Evolutionary conservation across 352 stramenopile species (phyloP).

Genomic region (Phytophthora citrophthora): DNA sequence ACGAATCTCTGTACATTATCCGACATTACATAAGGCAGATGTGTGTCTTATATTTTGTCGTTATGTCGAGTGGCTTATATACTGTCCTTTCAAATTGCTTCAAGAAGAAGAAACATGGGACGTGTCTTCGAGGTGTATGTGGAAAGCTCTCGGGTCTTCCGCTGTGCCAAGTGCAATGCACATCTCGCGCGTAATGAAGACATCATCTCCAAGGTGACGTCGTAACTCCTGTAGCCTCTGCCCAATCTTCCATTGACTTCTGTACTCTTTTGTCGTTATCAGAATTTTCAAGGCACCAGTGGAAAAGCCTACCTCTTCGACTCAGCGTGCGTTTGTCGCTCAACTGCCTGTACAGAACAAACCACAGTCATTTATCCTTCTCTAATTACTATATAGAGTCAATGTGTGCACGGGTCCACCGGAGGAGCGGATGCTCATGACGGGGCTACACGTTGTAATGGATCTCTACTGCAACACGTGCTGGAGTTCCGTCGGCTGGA

Average conservation of each 20-base stretch:
- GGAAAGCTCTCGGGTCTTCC: constrained; percentile 90
- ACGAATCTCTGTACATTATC: no score
- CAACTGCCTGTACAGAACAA: background rate
- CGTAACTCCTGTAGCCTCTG: no score
- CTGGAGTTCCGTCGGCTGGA: constrained; percentile 92
- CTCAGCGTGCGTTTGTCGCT: constrained; percentile 54
- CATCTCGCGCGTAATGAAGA: constrained; percentile 93
- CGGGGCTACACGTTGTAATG: constrained; percentile 93
- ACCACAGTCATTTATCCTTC: background rate
- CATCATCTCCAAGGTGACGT: constrained; percentile 93
- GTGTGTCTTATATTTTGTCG: no score
- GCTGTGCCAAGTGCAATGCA: constrained; percentile 91
- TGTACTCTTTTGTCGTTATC: constrained; percentile 1
- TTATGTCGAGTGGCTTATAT: no score
- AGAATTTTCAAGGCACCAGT: constrained; percentile 83
- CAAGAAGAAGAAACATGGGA: constrained; percentile 50
- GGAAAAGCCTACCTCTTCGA: constrained; percentile 95
- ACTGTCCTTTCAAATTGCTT: background rate
- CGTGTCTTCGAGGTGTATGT: constrained; percentile 92
- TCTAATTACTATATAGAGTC: constrained; percentile 42
- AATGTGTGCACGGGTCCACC: constrained; percentile 90
- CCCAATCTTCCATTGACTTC: background rate
- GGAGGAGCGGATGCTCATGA: constrained; percentile 94
- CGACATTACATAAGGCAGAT: no score
- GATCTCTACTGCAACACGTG: constrained; percentile 96